phyloP scores from a whole-genome alignment of 768 basidiomycete species.

The Kockovaella imperatae region DNA sequence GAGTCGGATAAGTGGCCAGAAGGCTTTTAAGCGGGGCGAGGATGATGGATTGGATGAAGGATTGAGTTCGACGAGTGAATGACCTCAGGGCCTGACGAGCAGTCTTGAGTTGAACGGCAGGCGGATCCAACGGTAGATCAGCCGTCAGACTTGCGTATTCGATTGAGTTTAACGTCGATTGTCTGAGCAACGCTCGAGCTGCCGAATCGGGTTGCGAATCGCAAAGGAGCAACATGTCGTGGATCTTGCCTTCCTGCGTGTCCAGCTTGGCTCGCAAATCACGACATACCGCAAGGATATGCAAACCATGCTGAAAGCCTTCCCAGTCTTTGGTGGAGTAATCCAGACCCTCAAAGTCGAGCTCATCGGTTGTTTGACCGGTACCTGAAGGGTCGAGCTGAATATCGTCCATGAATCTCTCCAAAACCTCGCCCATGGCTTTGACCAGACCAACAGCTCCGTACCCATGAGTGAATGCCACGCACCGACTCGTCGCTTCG shows the following conservation, averaged over 20 bases:
- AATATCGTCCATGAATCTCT: slow-evolving; percentile 54
- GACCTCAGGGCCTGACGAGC: slow-evolving; percentile 8
- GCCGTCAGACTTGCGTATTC: too few species aligned
- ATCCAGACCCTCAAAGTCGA: slow-evolving; percentile 60
- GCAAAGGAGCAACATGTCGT: slow-evolving; percentile 50
- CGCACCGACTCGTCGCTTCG: slow-evolving; percentile 66
- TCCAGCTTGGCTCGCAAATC: slow-evolving; percentile 61
- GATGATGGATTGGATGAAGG: slow-evolving; percentile 70
- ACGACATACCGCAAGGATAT: slow-evolving; percentile 72
- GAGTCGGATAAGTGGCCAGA: slow-evolving; percentile 61
- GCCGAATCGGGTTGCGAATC: too few species aligned
- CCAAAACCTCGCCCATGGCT: slow-evolving; percentile 64
- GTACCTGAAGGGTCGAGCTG: slow-evolving; percentile 6
- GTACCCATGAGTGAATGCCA: slow-evolving; percentile 81
- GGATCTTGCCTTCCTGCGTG: slow-evolving; percentile 64
- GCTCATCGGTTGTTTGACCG: slow-evolving; percentile 27
- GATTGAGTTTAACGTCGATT: slow-evolving; percentile 79
- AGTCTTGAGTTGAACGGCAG: not conserved
- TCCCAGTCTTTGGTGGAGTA: slow-evolving; percentile 86
- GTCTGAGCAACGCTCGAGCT: slow-evolving; percentile 61
- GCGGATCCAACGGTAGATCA: slow-evolving; percentile 50
- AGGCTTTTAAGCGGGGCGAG: slow-evolving; percentile 71
- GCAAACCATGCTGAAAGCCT: slow-evolving; percentile 70
- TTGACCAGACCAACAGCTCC: slow-evolving; percentile 65
- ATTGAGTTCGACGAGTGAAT: slow-evolving; percentile 65